These are phyloP conservation scores for Melaleuca quinquenervia DNA, from an alignment of 345 rosid species.

Conservation along the genomic window DNA sequence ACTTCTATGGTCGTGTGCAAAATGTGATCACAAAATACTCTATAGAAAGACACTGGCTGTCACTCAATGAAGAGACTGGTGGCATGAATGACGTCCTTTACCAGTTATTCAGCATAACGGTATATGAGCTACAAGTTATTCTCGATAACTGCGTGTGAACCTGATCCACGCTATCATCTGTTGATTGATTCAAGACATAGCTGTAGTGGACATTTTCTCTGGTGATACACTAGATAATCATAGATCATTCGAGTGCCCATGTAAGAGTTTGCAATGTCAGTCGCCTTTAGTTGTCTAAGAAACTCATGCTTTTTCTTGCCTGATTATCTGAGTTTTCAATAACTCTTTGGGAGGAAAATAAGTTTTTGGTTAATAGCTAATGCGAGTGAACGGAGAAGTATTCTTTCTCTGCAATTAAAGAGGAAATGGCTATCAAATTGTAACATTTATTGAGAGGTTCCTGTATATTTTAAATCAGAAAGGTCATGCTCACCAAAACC, in stretches of 20 bases:
- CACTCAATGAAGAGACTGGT: slow-evolving; percentile 92
- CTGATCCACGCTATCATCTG: background rate
- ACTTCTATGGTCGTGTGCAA: slow-evolving; percentile 73
- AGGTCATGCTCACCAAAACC: background rate
- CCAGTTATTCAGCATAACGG: slow-evolving; percentile 56
- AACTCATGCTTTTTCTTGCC: background rate
- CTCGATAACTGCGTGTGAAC: background rate
- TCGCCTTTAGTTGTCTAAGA: background rate
- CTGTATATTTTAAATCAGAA: background rate
- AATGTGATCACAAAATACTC: slow-evolving; percentile 49
- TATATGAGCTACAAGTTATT: slow-evolving; percentile 6
- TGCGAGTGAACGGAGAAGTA: background rate
- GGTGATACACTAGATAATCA: background rate
- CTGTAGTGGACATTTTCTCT: background rate
- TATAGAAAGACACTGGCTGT: slow-evolving; percentile 59
- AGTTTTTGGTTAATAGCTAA: background rate
- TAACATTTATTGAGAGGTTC: background rate
- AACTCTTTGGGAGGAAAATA: background rate
- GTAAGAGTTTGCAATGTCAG: background rate
- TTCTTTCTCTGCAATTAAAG: background rate
- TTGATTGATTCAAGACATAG: background rate
- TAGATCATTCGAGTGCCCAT: background rate
- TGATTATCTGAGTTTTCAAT: background rate
- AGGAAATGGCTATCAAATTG: background rate
- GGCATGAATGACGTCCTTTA: slow-evolving; percentile 98